Percentiles rank a stretch among this genome's conserved stretches.
Evolutionary conservation across 2,329 filamentous ascomycete genomes (phyloP).

Genomic region (Myriosclerotinia scirpicola): DNA sequence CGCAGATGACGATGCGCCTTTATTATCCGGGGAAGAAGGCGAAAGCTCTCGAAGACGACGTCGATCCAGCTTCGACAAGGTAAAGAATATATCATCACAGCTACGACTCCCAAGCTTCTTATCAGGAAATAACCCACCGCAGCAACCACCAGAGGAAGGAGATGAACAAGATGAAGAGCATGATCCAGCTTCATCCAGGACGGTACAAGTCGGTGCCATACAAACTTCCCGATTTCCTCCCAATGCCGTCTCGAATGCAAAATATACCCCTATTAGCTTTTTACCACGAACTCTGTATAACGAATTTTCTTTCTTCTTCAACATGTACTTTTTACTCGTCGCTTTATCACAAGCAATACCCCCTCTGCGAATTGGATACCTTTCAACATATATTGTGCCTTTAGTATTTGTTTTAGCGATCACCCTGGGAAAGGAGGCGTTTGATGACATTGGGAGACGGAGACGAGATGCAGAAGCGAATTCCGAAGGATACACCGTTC

Average conservation of each 20-base stretch:
- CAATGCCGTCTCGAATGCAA: slow-evolving; percentile 93
- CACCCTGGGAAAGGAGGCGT: slow-evolving; percentile 92
- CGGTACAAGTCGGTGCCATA: slow-evolving; percentile 70
- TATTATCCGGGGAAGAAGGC: slow-evolving; percentile 51
- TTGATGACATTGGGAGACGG: slow-evolving; percentile 85
- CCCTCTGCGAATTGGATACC: slow-evolving; percentile 84
- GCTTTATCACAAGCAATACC: slow-evolving; percentile 92
- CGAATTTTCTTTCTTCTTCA: slow-evolving; percentile 99
- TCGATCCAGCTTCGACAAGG: slow-evolving; percentile 44
- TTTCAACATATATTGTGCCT: slow-evolving; percentile 91
- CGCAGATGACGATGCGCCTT: slow-evolving; percentile 71
- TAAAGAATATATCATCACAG: slow-evolving; percentile 52
- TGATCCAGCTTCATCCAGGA: slow-evolving; percentile 69
- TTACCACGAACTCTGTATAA: slow-evolving; percentile 94
- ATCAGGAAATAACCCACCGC: slow-evolving; percentile 42
- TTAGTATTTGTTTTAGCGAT: slow-evolving; percentile 89
- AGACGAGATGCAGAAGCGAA: slow-evolving; percentile 92
- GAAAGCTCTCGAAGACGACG: slow-evolving; percentile 30
- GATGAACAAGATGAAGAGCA: slow-evolving; percentile 54
- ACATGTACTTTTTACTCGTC: slow-evolving; percentile 97
- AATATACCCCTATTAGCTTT: slow-evolving; percentile 95
- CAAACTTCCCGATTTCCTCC: slow-evolving; percentile 79
- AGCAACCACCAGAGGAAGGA: slow-evolving; percentile 35
- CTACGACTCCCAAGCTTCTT: slow-evolving; percentile 69
- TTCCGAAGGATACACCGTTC: slow-evolving; percentile 79